Conservation (phyloP, 148 eudicot genomes). For the Nyssa sinensis region DNA sequence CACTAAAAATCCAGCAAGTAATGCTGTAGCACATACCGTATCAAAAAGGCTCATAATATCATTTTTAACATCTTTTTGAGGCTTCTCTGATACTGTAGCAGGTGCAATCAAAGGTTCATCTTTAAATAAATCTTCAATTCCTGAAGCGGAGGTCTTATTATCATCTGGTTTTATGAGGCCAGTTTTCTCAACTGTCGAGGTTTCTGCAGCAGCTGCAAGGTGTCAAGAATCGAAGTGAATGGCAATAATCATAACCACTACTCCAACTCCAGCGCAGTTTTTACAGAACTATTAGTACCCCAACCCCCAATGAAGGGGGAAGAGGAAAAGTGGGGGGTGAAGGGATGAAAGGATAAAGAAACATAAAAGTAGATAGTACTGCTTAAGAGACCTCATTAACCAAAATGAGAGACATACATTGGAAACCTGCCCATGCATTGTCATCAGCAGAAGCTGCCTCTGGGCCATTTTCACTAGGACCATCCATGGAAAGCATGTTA, state of each 20-base stretch:
- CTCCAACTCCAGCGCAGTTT: neutral
- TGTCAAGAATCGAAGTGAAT: constrained; percentile 11
- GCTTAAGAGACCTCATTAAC: constrained; percentile 1
- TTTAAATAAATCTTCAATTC: constrained; percentile 76
- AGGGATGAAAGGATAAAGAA: neutral
- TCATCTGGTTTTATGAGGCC: constrained; percentile 41
- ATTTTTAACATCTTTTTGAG: constrained; percentile 78
- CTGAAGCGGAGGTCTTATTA: constrained; percentile 49
- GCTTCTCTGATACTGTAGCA: constrained; percentile 37
- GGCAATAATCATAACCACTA: neutral
- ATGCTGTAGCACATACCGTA: constrained; percentile 51
- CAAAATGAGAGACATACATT: constrained; percentile 61
- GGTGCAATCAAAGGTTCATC: constrained; percentile 48
- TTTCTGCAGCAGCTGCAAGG: constrained; percentile 69
- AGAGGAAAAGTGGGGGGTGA: no score
- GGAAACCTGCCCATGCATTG: constrained; percentile 89
- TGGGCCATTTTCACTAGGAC: constrained; percentile 55
- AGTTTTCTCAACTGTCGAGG: constrained; percentile 55
- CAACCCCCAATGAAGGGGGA: neutral
- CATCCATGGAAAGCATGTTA: constrained; percentile 88
- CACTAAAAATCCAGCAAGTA: neutral
- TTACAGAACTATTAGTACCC: neutral
- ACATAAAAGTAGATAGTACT: neutral
- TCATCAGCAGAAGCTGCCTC: constrained; percentile 68
- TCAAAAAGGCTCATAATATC: constrained; percentile 99